Conservation (phyloP, 805 yeast genomes). For the Kluyveromyces aestuarii region DNA sequence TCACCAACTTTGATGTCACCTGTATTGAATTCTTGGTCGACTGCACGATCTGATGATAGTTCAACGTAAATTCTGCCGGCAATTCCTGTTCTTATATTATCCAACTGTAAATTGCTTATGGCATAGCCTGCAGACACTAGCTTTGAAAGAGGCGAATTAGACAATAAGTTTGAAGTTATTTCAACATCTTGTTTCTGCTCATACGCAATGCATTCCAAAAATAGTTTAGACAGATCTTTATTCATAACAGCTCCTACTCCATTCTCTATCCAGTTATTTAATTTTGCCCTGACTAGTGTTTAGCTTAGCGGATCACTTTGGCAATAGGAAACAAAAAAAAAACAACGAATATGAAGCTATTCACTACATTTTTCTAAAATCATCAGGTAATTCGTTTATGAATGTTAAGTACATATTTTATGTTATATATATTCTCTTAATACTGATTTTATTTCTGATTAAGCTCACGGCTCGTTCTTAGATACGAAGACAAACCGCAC, state of each 20-base stretch:
- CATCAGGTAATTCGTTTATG: neutral
- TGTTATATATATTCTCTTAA: neutral
- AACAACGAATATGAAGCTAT: too few relatives aligned
- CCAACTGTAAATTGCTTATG: conserved; percentile 49
- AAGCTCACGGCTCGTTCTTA: neutral
- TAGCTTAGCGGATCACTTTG: too few relatives aligned
- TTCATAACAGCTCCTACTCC: conserved; percentile 9
- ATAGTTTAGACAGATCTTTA: conserved; percentile 29
- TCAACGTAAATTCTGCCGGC: conserved; percentile 59
- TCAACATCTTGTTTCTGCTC: conserved; percentile 48
- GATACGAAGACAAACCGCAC: neutral
- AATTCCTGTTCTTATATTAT: conserved; percentile 62
- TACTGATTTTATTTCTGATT: neutral
- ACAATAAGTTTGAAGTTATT: conserved; percentile 35
- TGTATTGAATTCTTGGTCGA: conserved; percentile 28
- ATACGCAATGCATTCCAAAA: conserved; percentile 33
- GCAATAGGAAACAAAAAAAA: too few relatives aligned
- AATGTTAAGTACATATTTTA: neutral
- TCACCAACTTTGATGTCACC: conserved; percentile 68
- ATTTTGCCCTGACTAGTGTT: too few relatives aligned
- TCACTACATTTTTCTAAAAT: too few relatives aligned
- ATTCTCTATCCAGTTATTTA: too few relatives aligned
- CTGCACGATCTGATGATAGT: conserved; percentile 44
- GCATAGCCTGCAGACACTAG: conserved; percentile 73
- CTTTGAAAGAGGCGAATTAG: conserved; percentile 47